Evolutionary conservation across 768 basidiomycete species (phyloP).

Genomic region (Russula foetens): DNA sequence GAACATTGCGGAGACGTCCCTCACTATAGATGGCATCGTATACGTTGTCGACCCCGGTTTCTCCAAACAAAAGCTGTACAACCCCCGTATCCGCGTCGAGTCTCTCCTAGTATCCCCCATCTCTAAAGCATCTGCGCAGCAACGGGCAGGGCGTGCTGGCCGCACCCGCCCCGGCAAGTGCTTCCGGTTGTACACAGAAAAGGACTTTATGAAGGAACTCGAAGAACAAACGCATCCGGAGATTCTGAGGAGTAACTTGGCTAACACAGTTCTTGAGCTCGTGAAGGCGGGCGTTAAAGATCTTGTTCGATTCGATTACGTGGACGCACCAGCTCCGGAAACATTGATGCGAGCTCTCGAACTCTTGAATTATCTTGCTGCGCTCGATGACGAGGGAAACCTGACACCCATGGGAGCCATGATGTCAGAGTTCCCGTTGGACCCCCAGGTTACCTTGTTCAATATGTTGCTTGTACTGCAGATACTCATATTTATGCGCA

Average conservation of each 20-base stretch:
- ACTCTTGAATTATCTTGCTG: slow-evolving; percentile 84
- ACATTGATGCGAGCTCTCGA: slow-evolving; percentile 97
- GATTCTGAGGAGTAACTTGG: slow-evolving; percentile 87
- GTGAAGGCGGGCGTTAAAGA: slow-evolving; percentile 95
- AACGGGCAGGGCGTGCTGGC: slow-evolving; percentile 93
- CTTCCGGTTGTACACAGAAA: slow-evolving; percentile 93
- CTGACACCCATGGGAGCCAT: slow-evolving; percentile 78
- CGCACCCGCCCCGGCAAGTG: slow-evolving; percentile 96
- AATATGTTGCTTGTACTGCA: neutral
- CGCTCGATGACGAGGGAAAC: slow-evolving; percentile 90
- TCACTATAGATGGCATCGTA: slow-evolving; percentile 99
- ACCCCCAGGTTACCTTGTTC: slow-evolving; percentile 68
- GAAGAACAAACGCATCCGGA: slow-evolving; percentile 98
- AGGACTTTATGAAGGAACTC: slow-evolving; percentile 91
- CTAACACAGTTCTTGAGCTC: slow-evolving; percentile 87
- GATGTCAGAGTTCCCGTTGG: slow-evolving; percentile 99
- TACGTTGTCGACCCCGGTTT: slow-evolving; percentile 98
- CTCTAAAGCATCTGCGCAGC: slow-evolving; percentile 94
- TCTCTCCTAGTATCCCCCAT: slow-evolving; percentile 89
- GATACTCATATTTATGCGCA: slow-evolving; percentile 23
- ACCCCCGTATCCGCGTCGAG: slow-evolving; percentile 94
- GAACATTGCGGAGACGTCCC: slow-evolving; percentile 94
- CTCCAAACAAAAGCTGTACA: slow-evolving; percentile 98
- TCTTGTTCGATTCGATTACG: slow-evolving; percentile 80
- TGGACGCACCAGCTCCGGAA: slow-evolving; percentile 91